These are phyloP conservation scores for Neocatenulostroma microsporum DNA, from an alignment of 2,329 filamentous ascomycete species.

Conservation along the genomic window DNA sequence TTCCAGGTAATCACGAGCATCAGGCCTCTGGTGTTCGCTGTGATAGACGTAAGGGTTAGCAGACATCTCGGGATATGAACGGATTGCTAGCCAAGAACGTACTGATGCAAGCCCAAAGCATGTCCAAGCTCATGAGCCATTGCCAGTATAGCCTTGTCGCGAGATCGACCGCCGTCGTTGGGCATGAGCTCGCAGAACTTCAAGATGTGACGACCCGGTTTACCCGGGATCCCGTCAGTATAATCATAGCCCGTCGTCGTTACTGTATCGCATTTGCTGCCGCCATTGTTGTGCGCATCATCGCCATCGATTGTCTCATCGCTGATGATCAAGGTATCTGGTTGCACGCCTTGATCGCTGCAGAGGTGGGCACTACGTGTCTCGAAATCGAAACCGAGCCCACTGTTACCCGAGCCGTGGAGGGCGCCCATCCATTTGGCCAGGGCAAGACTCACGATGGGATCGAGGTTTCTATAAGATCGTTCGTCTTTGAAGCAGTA, in stretches of 20 bases:
- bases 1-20: no score
- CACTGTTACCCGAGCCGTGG: constrained; percentile 3
- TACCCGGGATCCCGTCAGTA: background rate
- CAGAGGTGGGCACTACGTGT: no score
- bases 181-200: constrained; percentile 5
- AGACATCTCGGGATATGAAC: no score
- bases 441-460: constrained; percentile 11
- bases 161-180: no score
- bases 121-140: no score
- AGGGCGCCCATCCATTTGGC: constrained; percentile 15
- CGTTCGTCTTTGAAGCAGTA: constrained; percentile 18
- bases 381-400: constrained; percentile 1
- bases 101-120: no score
- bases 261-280: constrained; percentile 11
- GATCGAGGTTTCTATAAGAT: constrained; percentile 13
- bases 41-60: no score
- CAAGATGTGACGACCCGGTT: constrained; percentile 1
- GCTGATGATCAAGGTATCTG: constrained; percentile 15
- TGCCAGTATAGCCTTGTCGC: no score
- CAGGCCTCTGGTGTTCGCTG: no score
- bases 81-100: no score
- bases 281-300: constrained; percentile 11
- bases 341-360: no score
- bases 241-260: constrained; percentile 15
- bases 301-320: constrained; percentile 15